Base-by-base conservation (phyloP, 2,329 filamentous ascomycete species). In the Balansia obtecta region DNA sequence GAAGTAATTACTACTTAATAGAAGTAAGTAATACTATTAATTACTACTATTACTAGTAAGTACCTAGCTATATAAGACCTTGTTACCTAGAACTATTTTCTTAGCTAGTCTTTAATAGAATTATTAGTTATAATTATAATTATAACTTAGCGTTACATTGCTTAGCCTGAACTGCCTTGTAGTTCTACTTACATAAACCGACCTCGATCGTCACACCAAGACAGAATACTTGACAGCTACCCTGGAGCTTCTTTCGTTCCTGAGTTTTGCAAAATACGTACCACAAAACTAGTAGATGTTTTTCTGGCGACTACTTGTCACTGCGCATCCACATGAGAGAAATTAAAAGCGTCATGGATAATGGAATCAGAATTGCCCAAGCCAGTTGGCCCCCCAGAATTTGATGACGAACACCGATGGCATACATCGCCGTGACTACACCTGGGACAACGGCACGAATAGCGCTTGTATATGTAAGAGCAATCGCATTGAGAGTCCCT, bases 381-480 rank as follows among this genome's bases (percentile, higher is more conserved):
- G 59, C 64, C 1, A 69, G 53, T 55, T 90, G 80, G 0, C 86
- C 86, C 39, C 72, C 63, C 0, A 85, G 58, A 50, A 83, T 74
- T 54, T 83, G 77, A 13, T 75, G 72, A 40, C 76, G 72, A 2
- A 82, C 80, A 1, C 86, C 83, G 1, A 80, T 58, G 0, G 87
- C 86, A 55, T 80, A 91, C 4, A 91, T 58, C 47, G 74, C 83
- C 0, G 83, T 77, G 42, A 85, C 82, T 0, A 80, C 58, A 0
- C 79, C 83, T 0, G 87, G 86, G 0, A 76, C 74, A 40, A 90
- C 71, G 0, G 86, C 75, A 13, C 86, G 72, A 32, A 87, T 68
- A 0, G 69, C 82, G 54, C 80, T 82, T 0, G 71, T 66, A 0
- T 80, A 59, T 0, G 84, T 83, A 51, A 91, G 33, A 0, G 67